Conservation (phyloP, 2,329 filamentous ascomycete genomes). For the Biscogniauxia sp. region DNA sequence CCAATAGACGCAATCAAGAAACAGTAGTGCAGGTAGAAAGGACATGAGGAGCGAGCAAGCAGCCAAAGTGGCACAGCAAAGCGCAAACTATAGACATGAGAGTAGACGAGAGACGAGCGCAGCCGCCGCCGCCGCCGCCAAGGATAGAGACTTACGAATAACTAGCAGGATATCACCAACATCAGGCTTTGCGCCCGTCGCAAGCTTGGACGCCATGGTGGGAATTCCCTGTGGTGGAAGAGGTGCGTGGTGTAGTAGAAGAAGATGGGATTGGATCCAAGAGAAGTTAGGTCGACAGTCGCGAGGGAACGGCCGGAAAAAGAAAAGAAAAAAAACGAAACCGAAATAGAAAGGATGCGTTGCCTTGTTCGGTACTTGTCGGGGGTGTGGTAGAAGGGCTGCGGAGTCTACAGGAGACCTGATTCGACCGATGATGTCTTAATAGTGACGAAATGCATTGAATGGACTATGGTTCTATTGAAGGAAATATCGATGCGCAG, state of each 20-base stretch:
- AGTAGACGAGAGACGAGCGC: background rate
- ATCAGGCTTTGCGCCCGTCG: conserved; percentile 51
- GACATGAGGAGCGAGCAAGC: background rate
- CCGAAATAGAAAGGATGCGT: conserved; percentile 8
- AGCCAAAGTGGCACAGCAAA: background rate
- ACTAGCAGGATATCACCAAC: conserved; percentile 67
- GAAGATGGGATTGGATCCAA: background rate
- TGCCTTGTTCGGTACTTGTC: conserved; percentile 13
- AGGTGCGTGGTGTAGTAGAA: background rate
- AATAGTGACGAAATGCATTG: conserved; percentile 24
- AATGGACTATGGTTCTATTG: conserved; percentile 6
- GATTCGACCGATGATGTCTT: conserved; percentile 27
- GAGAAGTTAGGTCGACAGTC: background rate
- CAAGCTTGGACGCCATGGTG: conserved; percentile 44
- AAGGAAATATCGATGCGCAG: conserved; percentile 1
- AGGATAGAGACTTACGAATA: conserved; percentile 59
- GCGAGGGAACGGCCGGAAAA: conserved; percentile 4
- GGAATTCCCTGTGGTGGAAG: conserved; percentile 5
- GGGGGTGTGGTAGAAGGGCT: conserved; percentile 5
- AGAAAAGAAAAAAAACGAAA: no score
- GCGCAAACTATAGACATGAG: background rate
- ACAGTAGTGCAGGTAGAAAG: conserved; percentile 1
- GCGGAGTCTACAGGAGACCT: conserved; percentile 22
- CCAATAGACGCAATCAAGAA: background rate
- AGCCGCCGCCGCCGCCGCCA: background rate